Conservation (phyloP, 768 basidiomycete species). For the Lentinula raphanica region DNA sequence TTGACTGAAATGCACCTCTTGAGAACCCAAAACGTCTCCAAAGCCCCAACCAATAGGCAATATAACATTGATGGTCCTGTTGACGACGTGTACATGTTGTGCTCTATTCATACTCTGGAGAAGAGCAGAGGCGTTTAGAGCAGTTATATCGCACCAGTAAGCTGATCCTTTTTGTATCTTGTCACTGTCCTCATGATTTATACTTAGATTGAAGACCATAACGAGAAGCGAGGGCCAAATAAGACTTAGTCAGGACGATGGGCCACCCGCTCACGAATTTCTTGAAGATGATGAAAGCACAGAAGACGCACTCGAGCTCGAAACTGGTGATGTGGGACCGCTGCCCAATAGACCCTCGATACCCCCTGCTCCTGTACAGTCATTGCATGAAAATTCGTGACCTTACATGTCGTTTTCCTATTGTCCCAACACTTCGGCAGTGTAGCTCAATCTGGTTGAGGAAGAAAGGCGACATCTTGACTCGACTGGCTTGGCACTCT, state of each 20-base stretch:
- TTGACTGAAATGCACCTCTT: background rate
- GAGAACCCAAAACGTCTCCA: slow-evolving; percentile 55
- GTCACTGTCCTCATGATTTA: background rate
- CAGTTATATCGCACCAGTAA: slow-evolving; percentile 60
- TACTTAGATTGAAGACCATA: slow-evolving; percentile 48
- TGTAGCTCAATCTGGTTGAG: background rate
- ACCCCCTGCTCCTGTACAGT: background rate
- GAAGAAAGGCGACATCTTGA: too few species aligned
- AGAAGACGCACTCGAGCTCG: slow-evolving; percentile 22
- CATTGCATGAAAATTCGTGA: background rate
- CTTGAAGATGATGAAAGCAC: slow-evolving; percentile 57
- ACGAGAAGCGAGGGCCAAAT: slow-evolving; percentile 50
- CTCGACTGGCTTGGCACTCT: too few species aligned
- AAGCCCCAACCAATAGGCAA: slow-evolving; percentile 65
- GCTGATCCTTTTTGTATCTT: slow-evolving; percentile 16
- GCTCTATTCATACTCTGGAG: slow-evolving; percentile 60
- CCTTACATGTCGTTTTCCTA: background rate
- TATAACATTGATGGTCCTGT: slow-evolving; percentile 45
- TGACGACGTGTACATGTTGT: slow-evolving; percentile 54
- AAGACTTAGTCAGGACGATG: slow-evolving; percentile 66
- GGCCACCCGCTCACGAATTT: slow-evolving; percentile 65
- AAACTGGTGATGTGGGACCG: background rate
- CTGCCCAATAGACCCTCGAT: background rate
- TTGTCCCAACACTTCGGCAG: background rate
- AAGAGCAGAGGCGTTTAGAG: slow-evolving; percentile 47